Percentiles rank a stretch among this genome's conserved stretches.
phyloP scores from a whole-genome alignment of 2,329 filamentous ascomycete genomes.

The Alternaria longipes region DNA sequence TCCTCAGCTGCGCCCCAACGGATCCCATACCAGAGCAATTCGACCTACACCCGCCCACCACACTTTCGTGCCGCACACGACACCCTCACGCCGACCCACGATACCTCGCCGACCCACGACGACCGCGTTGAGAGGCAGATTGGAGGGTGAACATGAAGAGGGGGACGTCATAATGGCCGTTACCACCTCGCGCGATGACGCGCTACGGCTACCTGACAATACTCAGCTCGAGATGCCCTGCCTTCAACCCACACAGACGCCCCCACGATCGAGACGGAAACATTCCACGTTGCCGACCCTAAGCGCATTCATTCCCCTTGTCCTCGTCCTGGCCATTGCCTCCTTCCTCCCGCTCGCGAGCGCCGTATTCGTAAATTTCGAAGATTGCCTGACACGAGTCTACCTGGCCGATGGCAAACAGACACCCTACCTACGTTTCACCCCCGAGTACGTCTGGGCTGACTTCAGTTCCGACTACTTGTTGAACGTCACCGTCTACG shows the following conservation, averaged over 20 bases:
- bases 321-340: slow-evolving; percentile 37
- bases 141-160: slow-evolving; percentile 42
- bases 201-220: slow-evolving; percentile 18
- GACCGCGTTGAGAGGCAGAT: slow-evolving; percentile 1
- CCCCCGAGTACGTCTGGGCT: slow-evolving; percentile 78
- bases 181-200: slow-evolving; percentile 34
- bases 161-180: slow-evolving; percentile 35
- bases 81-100: not conserved
- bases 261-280: slow-evolving; percentile 45
- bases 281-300: slow-evolving; percentile 11
- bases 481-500: slow-evolving; percentile 83
- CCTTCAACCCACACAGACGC: slow-evolving; percentile 40
- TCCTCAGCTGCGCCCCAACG: slow-evolving; percentile 13
- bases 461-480: slow-evolving; percentile 71
- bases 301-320: slow-evolving; percentile 25
- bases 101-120: not conserved
- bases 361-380: slow-evolving; percentile 74
- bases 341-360: slow-evolving; percentile 37
- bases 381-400: slow-evolving; percentile 76
- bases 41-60: slow-evolving; percentile 1
- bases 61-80: not conserved
- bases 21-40: not conserved
- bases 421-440: slow-evolving; percentile 77
- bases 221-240: slow-evolving; percentile 36
- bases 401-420: slow-evolving; percentile 66